Percentiles rank a stretch among this genome's conserved stretches.
phyloP scores from a whole-genome alignment of 345 rosid genomes.

The Pistacia atlantica region DNA sequence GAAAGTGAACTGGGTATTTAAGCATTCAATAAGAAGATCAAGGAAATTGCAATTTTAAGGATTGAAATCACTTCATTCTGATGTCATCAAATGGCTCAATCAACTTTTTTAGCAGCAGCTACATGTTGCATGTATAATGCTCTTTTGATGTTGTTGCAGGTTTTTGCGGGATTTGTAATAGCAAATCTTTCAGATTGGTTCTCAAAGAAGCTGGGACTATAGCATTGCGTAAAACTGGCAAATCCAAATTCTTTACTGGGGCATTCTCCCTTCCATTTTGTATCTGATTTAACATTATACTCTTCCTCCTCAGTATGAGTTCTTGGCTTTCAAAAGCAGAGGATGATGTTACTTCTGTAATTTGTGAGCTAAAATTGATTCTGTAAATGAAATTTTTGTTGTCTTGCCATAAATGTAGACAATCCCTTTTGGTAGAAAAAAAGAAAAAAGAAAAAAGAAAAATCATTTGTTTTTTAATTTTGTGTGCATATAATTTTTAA shows the following conservation, averaged over 20 bases:
- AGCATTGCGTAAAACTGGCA: conserved; percentile 29
- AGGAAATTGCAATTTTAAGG: no score
- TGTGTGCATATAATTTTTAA: no score
- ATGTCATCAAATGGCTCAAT: background rate
- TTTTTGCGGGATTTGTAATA: conserved; percentile 92
- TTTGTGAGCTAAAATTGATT: conserved; percentile 17
- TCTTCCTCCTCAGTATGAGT: background rate
- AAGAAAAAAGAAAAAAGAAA: background rate
- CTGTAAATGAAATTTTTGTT: conserved; percentile 33
- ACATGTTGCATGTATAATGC: background rate
- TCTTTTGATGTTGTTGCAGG: conserved; percentile 42
- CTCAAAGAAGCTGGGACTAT: conserved; percentile 80
- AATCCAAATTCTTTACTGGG: conserved; percentile 28
- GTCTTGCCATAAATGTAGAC: conserved; percentile 21
- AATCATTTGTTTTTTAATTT: background rate
- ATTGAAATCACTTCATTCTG: no score
- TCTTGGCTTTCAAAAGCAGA: background rate
- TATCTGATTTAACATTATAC: conserved; percentile 10
- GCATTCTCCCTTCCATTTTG: conserved; percentile 26
- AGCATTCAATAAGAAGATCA: background rate
- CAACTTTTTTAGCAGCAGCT: background rate
- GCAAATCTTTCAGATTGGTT: conserved; percentile 79
- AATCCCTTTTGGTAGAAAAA: conserved; percentile 3
- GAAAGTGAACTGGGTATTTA: background rate
- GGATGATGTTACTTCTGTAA: background rate